Evolutionary conservation across 768 basidiomycete species (phyloP).

Genomic region (Podaxis sp.): DNA sequence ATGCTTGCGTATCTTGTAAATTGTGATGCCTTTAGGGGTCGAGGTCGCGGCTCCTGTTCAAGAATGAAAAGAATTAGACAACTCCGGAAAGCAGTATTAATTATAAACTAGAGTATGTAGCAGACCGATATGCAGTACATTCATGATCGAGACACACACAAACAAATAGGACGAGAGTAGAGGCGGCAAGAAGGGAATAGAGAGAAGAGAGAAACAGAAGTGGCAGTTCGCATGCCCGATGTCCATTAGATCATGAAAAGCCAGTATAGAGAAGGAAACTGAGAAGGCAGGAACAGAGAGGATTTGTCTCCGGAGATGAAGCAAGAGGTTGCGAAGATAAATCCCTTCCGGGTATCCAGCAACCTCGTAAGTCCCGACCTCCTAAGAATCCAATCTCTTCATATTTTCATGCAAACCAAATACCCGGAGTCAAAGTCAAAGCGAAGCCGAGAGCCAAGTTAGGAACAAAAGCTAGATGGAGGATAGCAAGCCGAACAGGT

Average conservation of each 20-base stretch:
- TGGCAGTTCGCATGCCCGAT: not conserved
- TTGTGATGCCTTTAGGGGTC: not conserved
- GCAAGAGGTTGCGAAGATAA: too few species aligned
- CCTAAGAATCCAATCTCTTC: not conserved
- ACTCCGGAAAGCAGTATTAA: not conserved
- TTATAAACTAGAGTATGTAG: not conserved
- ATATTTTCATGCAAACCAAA: not conserved
- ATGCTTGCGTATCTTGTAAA: not conserved
- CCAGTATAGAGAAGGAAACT: too few species aligned
- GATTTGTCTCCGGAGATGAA: too few species aligned
- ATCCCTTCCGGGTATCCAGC: too few species aligned
- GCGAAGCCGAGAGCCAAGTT: not conserved
- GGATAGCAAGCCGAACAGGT: not conserved
- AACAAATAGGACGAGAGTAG: not conserved
- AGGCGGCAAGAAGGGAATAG: not conserved
- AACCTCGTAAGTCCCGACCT: too few species aligned
- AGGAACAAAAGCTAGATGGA: not conserved
- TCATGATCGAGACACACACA: not conserved
- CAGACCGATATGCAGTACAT: not conserved
- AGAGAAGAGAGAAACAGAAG: not conserved
- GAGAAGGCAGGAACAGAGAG: too few species aligned
- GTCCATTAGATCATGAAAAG: not conserved
- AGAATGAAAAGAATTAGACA: not conserved
- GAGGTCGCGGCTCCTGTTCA: not conserved
- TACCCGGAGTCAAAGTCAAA: not conserved